Percentiles rank a stretch among this genome's conserved stretches.
Conservation (phyloP, 192 early-diverging fungal genomes). For the Backusella parvicylindrica region DNA sequence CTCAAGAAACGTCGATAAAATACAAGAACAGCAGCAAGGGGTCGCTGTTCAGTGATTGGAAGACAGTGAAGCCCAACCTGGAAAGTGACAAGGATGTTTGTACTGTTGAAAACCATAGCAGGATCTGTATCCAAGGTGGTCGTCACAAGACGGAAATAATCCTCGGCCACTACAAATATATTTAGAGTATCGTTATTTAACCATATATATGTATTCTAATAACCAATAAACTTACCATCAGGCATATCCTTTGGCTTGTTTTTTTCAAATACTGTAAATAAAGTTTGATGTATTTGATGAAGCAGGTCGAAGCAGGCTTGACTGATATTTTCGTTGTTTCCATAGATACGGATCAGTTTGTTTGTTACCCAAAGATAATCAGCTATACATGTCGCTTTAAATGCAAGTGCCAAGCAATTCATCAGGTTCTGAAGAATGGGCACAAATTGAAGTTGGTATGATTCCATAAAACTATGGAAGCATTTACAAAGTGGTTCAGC, state of each 20-base stretch:
- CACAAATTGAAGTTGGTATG: slow-evolving; percentile 52
- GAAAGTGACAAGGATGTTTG: slow-evolving; percentile 53
- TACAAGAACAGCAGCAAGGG: slow-evolving; percentile 45
- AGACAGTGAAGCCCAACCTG: slow-evolving; percentile 64
- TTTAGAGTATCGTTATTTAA: slow-evolving; percentile 6
- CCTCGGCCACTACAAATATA: slow-evolving; percentile 62
- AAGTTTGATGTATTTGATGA: slow-evolving; percentile 59
- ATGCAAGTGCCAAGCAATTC: slow-evolving; percentile 61
- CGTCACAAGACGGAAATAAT: slow-evolving; percentile 64
- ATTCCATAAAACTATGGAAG: slow-evolving; percentile 56
- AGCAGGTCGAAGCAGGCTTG: slow-evolving; percentile 54
- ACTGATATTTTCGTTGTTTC: slow-evolving; percentile 43
- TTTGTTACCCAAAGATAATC: slow-evolving; percentile 81
- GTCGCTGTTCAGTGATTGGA: slow-evolving; percentile 43
- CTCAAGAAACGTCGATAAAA: slow-evolving; percentile 47
- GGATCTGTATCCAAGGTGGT: slow-evolving; percentile 51
- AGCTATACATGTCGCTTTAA: slow-evolving; percentile 59
- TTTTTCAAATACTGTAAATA: slow-evolving; percentile 58
- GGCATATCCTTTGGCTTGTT: slow-evolving; percentile 54
- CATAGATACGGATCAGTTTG: slow-evolving; percentile 65
- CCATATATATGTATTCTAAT: neutral
- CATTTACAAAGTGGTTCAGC: slow-evolving; percentile 50
- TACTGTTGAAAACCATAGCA: slow-evolving; percentile 48
- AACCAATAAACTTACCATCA: slow-evolving; percentile 58
- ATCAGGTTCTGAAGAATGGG: slow-evolving; percentile 56